Percentiles rank a stretch among this genome's conserved stretches.
Evolutionary conservation across 2,329 filamentous ascomycete genomes (phyloP).

Genomic region (Blastomyces percursus): DNA sequence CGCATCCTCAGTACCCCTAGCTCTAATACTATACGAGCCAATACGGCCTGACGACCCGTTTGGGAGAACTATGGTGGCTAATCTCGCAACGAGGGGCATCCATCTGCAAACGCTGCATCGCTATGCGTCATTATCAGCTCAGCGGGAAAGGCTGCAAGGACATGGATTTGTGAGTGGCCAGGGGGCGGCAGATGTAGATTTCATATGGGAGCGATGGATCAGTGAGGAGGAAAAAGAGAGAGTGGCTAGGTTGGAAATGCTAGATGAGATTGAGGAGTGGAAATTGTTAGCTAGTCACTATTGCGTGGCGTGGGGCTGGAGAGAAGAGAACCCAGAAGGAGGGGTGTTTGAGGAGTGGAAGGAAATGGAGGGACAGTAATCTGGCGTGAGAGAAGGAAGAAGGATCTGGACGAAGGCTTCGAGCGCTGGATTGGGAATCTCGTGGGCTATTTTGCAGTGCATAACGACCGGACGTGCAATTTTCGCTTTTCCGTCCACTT

Average conservation of each 20-base stretch:
- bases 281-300: conserved; percentile 78
- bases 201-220: conserved; percentile 73
- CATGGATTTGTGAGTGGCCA: conserved; percentile 54
- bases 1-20: conserved; percentile 36
- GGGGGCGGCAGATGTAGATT: conserved; percentile 49
- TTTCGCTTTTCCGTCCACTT: background rate
- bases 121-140: conserved; percentile 58
- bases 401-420: background rate
- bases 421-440: background rate
- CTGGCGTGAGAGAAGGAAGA: background rate
- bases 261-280: conserved; percentile 97
- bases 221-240: conserved; percentile 59
- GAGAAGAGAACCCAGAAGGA: conserved; percentile 31
- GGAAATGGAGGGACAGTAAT: conserved; percentile 21
- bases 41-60: conserved; percentile 76
- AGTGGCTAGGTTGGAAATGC: conserved; percentile 67
- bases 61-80: conserved; percentile 82
- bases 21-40: conserved; percentile 76
- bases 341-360: conserved; percentile 29
- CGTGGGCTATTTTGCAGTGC: background rate
- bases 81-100: conserved; percentile 72
- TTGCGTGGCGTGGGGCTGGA: conserved; percentile 79
- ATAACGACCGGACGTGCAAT: background rate
- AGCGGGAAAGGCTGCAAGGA: conserved; percentile 53
- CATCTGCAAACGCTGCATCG: conserved; percentile 68